Percentiles rank a stretch among this genome's conserved stretches.
Conservation (phyloP, 1,284 basidiomycete genomes). For the Trichosporon ovoides region DNA sequence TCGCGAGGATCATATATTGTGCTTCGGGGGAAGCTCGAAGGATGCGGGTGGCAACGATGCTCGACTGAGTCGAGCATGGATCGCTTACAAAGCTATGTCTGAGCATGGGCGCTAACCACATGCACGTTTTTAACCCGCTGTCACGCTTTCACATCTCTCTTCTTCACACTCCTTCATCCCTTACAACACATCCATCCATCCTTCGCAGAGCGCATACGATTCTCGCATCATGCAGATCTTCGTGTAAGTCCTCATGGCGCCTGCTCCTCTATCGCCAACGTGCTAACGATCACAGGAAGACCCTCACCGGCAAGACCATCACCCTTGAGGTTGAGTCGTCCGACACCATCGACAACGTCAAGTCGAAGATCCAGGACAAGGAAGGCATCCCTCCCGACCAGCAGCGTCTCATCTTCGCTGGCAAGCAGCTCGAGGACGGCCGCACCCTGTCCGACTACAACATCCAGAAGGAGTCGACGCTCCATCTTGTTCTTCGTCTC, state of each 20-base stretch:
- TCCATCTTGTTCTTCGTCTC: constrained; percentile 87
- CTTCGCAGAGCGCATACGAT: neutral
- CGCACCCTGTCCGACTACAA: constrained; percentile 83
- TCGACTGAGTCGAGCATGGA: neutral
- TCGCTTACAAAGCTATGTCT: constrained; percentile 2
- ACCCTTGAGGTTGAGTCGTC: constrained; percentile 81
- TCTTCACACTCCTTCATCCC: neutral
- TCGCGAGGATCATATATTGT: no score
- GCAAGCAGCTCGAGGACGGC: constrained; percentile 95
- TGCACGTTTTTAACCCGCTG: neutral
- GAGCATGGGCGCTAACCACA: neutral
- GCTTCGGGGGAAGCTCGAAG: no score
- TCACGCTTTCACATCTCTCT: neutral
- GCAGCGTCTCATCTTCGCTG: constrained; percentile 96
- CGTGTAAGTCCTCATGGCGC: constrained; percentile 3
- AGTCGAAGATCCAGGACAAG: constrained; percentile 93
- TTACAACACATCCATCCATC: neutral
- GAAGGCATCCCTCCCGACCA: constrained; percentile 80
- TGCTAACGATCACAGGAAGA: constrained; percentile 37
- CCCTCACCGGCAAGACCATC: constrained; percentile 58
- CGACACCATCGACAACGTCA: constrained; percentile 97
- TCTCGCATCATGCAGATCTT: constrained; percentile 15
- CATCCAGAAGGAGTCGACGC: constrained; percentile 94
- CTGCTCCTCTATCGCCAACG: constrained; percentile 15
- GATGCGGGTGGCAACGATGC: no score